phyloP scores from a whole-genome alignment of 2,329 filamentous ascomycete species.

The Fusarium buxicola region DNA sequence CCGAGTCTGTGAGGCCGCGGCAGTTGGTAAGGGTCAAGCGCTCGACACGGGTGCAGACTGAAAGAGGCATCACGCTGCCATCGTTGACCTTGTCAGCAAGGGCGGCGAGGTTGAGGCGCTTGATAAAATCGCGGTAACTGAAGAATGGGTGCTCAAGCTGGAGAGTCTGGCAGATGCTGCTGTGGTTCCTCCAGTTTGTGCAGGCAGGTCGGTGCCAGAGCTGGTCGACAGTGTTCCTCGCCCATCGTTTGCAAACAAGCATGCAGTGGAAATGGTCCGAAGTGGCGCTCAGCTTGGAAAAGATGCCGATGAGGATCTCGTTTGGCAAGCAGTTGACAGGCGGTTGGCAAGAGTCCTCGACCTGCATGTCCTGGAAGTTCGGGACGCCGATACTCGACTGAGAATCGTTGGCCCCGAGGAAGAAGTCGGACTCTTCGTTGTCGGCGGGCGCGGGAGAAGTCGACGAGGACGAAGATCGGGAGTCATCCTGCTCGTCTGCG shows the following conservation, averaged over 20 bases:
- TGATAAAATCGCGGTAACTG: constrained; percentile 89
- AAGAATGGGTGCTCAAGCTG: constrained; percentile 81
- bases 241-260: constrained; percentile 95
- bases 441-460: constrained; percentile 81
- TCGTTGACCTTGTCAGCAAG: constrained; percentile 83
- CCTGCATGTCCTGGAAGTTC: constrained; percentile 79
- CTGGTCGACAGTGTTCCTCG: constrained; percentile 89
- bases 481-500: constrained; percentile 61
- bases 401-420: constrained; percentile 89
- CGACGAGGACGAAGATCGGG: constrained; percentile 73
- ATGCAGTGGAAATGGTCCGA: constrained; percentile 87
- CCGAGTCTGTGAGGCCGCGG: constrained; percentile 83
- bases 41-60: constrained; percentile 89
- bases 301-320: constrained; percentile 94
- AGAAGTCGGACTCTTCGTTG: constrained; percentile 95
- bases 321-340: constrained; percentile 89
- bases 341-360: constrained; percentile 75
- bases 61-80: constrained; percentile 85
- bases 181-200: constrained; percentile 84
- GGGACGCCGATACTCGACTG: constrained; percentile 89
- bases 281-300: constrained; percentile 82
- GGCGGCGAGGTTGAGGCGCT: constrained; percentile 88
- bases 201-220: constrained; percentile 96
- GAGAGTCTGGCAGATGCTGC: constrained; percentile 83
- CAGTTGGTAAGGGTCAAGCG: constrained; percentile 93